Evolutionary conservation across 192 early-diverging fungal genomes (phyloP).

Genomic region (Rhizophagus clarus): DNA sequence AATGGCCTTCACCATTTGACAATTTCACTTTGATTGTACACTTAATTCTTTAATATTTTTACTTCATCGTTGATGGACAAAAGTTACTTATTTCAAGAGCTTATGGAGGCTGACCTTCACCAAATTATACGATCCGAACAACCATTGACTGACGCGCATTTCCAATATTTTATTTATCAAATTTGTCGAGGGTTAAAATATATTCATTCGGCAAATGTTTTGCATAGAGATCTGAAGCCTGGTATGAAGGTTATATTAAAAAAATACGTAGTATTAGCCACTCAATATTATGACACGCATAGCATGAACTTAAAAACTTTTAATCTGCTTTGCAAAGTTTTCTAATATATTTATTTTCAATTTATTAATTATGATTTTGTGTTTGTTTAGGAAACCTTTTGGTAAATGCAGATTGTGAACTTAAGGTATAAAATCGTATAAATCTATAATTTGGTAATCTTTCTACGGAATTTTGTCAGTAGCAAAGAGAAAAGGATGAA

Average conservation of each 20-base stretch:
- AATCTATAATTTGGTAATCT: neutral
- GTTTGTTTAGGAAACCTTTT: conserved; percentile 72
- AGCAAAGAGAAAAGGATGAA: neutral
- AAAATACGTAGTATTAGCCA: neutral
- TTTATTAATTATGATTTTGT: neutral
- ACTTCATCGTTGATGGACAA: neutral
- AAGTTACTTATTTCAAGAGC: conserved; percentile 92
- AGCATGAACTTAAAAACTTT: too few species aligned
- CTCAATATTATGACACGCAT: neutral
- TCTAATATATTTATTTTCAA: too few species aligned
- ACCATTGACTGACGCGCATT: conserved; percentile 94
- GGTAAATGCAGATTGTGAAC: conserved; percentile 97
- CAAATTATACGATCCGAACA: conserved; percentile 95
- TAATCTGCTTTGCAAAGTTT: too few species aligned
- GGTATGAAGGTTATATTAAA: conserved; percentile 38
- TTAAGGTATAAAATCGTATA: conserved; percentile 81
- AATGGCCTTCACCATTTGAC: conserved; percentile 11
- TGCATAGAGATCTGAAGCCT: conserved; percentile 97
- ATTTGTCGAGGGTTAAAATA: conserved; percentile 97
- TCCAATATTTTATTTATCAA: conserved; percentile 99
- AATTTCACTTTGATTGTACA: neutral
- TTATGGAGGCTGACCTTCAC: conserved; percentile 99
- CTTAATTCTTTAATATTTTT: conserved; percentile 14
- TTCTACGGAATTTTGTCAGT: neutral
- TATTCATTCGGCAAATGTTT: conserved; percentile 96